phyloP scores from a whole-genome alignment of 2,329 filamentous ascomycete species.

The Cyphellophora attinorum region DNA sequence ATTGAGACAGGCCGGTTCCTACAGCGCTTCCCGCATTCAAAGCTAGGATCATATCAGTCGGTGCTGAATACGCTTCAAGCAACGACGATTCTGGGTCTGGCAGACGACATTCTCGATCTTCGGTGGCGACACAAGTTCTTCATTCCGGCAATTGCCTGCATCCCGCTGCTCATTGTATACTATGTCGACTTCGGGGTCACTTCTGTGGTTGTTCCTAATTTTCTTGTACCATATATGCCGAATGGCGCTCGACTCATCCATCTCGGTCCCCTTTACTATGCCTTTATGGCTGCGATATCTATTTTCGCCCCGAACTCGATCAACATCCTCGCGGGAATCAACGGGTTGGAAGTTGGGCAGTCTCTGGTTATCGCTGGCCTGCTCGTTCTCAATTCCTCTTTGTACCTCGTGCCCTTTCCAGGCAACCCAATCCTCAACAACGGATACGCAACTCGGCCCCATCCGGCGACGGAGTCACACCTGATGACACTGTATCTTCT shows the following conservation, averaged over 20 bases:
- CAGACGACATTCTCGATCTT: conserved; percentile 95
- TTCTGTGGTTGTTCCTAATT: conserved; percentile 81
- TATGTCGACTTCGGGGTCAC: conserved; percentile 98
- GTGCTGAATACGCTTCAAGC: conserved; percentile 88
- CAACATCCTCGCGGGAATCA: conserved; percentile 99
- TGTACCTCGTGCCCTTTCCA: conserved; percentile 63
- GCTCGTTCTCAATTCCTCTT: conserved; percentile 73
- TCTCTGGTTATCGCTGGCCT: conserved; percentile 81
- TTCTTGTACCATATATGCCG: conserved; percentile 66
- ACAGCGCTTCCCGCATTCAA: conserved; percentile 88
- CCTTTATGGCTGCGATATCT: conserved; percentile 91
- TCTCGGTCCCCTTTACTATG: conserved; percentile 76
- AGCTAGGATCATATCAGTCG: conserved; percentile 91
- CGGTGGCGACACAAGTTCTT: conserved; percentile 98
- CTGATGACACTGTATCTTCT: conserved; percentile 93
- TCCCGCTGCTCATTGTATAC: conserved; percentile 92
- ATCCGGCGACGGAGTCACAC: conserved; percentile 91
- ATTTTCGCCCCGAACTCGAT: conserved; percentile 99
- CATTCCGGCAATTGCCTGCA: conserved; percentile 86
- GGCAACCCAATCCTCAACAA: conserved; percentile 17
- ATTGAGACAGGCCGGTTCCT: conserved; percentile 76
- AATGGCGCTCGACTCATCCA: conserved; percentile 64
- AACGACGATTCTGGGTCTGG: conserved; percentile 81
- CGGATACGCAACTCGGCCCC: conserved; percentile 58
- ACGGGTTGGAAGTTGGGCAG: conserved; percentile 93